A percentile compares a stretch with the other conserved stretches of the same genome.
These are phyloP conservation scores for Zygoascus hellenicus DNA, from an alignment of 1,139 yeast genomes.

Conservation along the genomic window DNA sequence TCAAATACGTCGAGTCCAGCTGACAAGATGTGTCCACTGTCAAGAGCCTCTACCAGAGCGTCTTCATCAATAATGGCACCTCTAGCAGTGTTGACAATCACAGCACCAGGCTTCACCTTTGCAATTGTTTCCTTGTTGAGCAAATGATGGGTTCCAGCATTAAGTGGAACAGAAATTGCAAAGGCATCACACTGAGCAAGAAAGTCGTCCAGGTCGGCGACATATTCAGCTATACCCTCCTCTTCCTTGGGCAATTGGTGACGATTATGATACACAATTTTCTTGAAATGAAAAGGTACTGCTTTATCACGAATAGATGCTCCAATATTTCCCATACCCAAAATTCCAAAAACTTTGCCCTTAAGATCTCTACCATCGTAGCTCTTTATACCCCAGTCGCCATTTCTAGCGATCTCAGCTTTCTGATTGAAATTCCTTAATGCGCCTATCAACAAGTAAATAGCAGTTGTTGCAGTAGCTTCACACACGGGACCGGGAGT, in stretches of 20 bases:
- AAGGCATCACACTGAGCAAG: constrained; percentile 53
- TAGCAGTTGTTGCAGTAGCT: constrained; percentile 72
- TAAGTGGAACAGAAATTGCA: constrained; percentile 59
- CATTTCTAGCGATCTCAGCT: constrained; percentile 35
- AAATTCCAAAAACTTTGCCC: constrained; percentile 60
- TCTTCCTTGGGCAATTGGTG: constrained; percentile 47
- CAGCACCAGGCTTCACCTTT: constrained; percentile 63
- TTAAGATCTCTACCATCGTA: constrained; percentile 43
- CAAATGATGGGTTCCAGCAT: constrained; percentile 46
- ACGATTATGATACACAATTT: constrained; percentile 62
- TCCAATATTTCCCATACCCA: constrained; percentile 83
- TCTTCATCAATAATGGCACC: constrained; percentile 69
- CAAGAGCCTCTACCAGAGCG: constrained; percentile 55
- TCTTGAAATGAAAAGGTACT: constrained; percentile 59
- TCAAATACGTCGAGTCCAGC: constrained; percentile 72
- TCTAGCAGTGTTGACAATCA: constrained; percentile 59
- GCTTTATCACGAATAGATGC: constrained; percentile 64
- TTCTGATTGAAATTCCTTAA: constrained; percentile 51
- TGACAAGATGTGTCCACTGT: constrained; percentile 58
- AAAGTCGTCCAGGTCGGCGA: constrained; percentile 47
- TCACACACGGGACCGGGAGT: constrained; percentile 65
- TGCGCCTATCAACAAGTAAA: constrained; percentile 53
- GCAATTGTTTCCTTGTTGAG: constrained; percentile 48
- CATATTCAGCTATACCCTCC: constrained; percentile 49
- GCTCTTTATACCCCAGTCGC: constrained; percentile 27